Evolutionary conservation across 1,284 basidiomycete genomes (phyloP), one percentile per base, ranked within the genome.

Genomic region (Phenoliferia sp.): DNA sequence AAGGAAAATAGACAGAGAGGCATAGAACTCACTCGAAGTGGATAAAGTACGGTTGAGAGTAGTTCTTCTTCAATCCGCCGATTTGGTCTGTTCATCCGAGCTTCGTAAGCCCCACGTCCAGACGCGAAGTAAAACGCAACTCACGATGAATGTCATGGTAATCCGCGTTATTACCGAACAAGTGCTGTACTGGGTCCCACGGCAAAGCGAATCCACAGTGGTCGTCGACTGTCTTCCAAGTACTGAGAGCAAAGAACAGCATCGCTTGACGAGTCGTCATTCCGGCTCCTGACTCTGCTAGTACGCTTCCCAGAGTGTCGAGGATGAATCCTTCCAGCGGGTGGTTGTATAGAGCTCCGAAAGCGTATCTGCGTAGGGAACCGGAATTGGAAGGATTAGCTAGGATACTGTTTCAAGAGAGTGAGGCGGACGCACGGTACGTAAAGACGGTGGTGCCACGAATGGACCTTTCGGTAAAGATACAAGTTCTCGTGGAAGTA

Each of bases 61-160:
- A 99, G 79, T 99, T 99, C 66, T 87, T 90, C 80, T 97, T 96
- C 81, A 98, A 91, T 3, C 96, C 95, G 74, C 92, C 88, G 67
- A 85, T 82, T 87, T 94, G 77, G 61, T 68, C 60, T 62, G 67
- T n/a, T n/a, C n/a, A n/a, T n/a, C n/a, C n/a, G n/a, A n/a, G n/a
- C n/a, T n/a, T n/a, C n/a, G n/a, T n/a, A n/a, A n/a, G n/a, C n/a
- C n/a, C n/a, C 57, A 12, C n/a, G 28, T 10, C n/a, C n/a, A 63
- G 15, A n/a, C 17, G 15, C 39, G n/a, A n/a, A 3, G 35, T 39
- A 60, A 6, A 31, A 78, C n/a, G 82, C 39, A 73, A 88, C 84
- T 92, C 90, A 80, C 98, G 95, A 78, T 99, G 95, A 69, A 99
- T 96, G 79, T 98, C 95, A 79, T 98, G 95, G 79, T 97, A 99